Evolutionary conservation across 345 rosid species (phyloP).

Genomic region (Citrus glauca): DNA sequence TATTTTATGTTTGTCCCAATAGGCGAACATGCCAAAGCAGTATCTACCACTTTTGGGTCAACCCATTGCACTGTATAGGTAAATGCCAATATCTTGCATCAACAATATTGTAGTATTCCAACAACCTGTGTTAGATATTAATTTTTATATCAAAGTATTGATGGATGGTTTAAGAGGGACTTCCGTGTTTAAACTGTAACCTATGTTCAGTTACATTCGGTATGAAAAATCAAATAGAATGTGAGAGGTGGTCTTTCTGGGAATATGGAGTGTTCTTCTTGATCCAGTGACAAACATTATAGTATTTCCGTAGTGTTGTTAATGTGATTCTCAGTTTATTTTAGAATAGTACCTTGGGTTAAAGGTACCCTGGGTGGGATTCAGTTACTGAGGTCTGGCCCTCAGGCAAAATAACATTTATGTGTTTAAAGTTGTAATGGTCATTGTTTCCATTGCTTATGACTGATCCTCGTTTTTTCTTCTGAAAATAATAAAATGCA

Average conservation of each 20-base stretch:
- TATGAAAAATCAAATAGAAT: background rate
- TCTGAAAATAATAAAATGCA: conserved; percentile 9
- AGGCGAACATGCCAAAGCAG: conserved; percentile 97
- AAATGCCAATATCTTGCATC: conserved; percentile 19
- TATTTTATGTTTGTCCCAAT: conserved; percentile 42
- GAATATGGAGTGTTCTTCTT: background rate
- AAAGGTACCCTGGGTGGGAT: background rate
- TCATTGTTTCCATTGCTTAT: background rate
- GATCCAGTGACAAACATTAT: background rate
- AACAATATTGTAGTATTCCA: background rate
- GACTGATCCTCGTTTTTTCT: background rate
- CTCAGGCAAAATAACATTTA: background rate
- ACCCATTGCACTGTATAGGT: conserved; percentile 95
- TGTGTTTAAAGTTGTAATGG: background rate
- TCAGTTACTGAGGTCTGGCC: background rate
- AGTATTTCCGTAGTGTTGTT: background rate
- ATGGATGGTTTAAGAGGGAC: background rate
- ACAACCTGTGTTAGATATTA: background rate
- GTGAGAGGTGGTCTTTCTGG: background rate
- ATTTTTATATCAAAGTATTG: too few species aligned
- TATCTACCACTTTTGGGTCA: conserved; percentile 91
- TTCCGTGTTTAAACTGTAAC: too few species aligned
- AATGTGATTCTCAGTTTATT: background rate
- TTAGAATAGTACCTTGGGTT: background rate
- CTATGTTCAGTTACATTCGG: background rate